Percentiles rank a stretch among this genome's conserved stretches.
phyloP scores from a whole-genome alignment of 1,284 basidiomycete species.

The Leccinum laetum region DNA sequence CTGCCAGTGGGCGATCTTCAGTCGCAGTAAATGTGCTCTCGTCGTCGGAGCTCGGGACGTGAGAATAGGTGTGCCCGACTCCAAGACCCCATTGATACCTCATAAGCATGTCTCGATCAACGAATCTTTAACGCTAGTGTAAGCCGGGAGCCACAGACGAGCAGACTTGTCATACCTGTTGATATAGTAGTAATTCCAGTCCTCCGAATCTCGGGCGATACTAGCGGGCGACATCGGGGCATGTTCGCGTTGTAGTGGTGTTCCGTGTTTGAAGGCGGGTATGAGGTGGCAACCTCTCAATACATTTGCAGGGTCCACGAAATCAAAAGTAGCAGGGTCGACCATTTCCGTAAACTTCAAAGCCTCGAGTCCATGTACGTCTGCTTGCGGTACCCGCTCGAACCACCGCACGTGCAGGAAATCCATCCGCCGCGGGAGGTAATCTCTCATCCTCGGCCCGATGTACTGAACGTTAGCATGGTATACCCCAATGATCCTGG shows the following conservation, averaged over 20 bases:
- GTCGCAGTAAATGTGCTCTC: too few species aligned
- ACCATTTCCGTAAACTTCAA: not conserved
- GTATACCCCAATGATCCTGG: not conserved
- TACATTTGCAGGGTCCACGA: not conserved
- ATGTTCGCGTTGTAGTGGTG: not conserved
- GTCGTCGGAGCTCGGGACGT: not conserved
- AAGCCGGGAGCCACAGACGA: not conserved
- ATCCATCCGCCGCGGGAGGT: not conserved
- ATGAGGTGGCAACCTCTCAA: not conserved
- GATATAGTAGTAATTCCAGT: not conserved
- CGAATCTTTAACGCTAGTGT: slow-evolving; percentile 2
- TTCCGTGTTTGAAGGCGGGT: not conserved
- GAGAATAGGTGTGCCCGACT: not conserved
- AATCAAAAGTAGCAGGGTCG: not conserved
- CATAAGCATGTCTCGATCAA: slow-evolving; percentile 9
- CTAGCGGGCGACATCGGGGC: not conserved
- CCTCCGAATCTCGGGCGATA: not conserved
- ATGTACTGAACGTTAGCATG: not conserved
- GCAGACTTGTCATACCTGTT: not conserved
- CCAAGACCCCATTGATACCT: slow-evolving; percentile 8
- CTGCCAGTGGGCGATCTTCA: too few species aligned
- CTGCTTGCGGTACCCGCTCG: not conserved
- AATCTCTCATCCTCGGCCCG: not conserved
- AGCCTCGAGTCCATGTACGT: not conserved
- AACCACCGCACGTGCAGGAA: not conserved